Evolutionary conservation across 2,329 filamentous ascomycete species (phyloP).

Genomic region (Beauveria sp.): DNA sequence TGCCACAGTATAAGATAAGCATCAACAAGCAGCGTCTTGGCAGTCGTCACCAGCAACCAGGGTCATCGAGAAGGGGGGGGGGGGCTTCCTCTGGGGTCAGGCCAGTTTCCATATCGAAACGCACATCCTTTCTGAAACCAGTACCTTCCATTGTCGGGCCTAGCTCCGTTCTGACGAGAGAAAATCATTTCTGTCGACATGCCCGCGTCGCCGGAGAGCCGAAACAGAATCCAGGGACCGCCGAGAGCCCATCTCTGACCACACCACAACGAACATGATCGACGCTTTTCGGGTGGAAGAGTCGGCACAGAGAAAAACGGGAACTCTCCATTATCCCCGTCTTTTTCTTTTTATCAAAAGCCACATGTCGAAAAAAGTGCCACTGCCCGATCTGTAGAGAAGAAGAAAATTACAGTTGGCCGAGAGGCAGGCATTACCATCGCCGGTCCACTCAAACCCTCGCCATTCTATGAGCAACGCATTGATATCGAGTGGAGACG

Average conservation of each 20-base stretch:
- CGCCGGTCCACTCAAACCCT: slow-evolving; percentile 48
- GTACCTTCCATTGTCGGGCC: too few relatives aligned
- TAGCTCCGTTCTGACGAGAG: too few relatives aligned
- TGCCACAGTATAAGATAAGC: slow-evolving; percentile 39
- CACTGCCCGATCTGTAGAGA: slow-evolving; percentile 47
- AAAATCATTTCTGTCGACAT: slow-evolving; percentile 22
- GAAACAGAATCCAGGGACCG: slow-evolving; percentile 34
- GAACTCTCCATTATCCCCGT: slow-evolving; percentile 16
- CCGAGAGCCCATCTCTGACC: slow-evolving; percentile 16
- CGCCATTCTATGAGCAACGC: slow-evolving; percentile 50
- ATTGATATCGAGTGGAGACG: slow-evolving; percentile 52
- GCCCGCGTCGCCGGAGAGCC: slow-evolving; percentile 27
- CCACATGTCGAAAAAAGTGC: slow-evolving; percentile 38
- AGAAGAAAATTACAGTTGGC: slow-evolving; percentile 38
- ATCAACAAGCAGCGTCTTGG: slow-evolving; percentile 35
- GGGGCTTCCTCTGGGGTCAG: slow-evolving; percentile 32
- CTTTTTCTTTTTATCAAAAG: slow-evolving; percentile 19
- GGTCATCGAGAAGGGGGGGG: slow-evolving; percentile 31
- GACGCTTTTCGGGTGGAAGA: slow-evolving; percentile 17
- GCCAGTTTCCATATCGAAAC: slow-evolving; percentile 39
- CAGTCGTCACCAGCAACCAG: slow-evolving; percentile 25
- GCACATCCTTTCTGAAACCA: slow-evolving; percentile 29
- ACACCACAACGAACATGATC: slow-evolving; percentile 10
- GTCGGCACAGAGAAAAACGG: slow-evolving; percentile 22
- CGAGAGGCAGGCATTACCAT: slow-evolving; percentile 38